These are phyloP conservation scores for Penicillium macrosclerotiorum DNA, from an alignment of 495 filamentous ascomycete genomes.

Conservation along the genomic window DNA sequence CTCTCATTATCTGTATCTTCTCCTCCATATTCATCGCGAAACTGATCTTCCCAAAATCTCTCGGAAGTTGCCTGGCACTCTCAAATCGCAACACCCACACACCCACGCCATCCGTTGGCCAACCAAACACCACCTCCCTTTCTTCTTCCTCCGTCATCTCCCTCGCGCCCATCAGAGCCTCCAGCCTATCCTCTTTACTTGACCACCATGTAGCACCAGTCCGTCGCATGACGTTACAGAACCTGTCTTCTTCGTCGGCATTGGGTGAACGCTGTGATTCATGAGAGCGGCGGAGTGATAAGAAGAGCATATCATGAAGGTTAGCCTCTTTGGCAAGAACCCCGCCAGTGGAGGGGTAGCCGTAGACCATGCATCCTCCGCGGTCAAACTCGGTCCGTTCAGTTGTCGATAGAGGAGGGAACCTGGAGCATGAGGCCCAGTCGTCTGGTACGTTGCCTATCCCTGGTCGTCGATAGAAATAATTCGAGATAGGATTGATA, in stretches of 20 bases:
- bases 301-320: conserved; percentile 3
- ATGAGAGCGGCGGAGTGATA: background rate
- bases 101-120: conserved; percentile 5
- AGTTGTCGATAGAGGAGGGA: conserved; percentile 1
- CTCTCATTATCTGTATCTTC: no score
- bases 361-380: conserved; percentile 14
- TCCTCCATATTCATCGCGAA: no score
- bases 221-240: conserved; percentile 4
- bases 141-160: conserved; percentile 4
- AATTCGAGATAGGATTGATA: background rate
- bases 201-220: conserved; percentile 1
- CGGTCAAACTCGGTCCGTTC: background rate
- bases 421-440: background rate
- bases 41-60: conserved; percentile 14
- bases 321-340: conserved; percentile 5
- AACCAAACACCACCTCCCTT: background rate
- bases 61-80: conserved; percentile 6
- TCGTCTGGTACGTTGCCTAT: no score
- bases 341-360: conserved; percentile 12
- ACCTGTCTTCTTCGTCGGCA: conserved; percentile 6
- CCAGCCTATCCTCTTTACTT: conserved; percentile 1
- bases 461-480: background rate
- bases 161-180: background rate
- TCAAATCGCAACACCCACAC: conserved; percentile 5
- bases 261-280: background rate